Conservation (phyloP, 2,329 filamentous ascomycete species). For the Mariannaea sp. region DNA sequence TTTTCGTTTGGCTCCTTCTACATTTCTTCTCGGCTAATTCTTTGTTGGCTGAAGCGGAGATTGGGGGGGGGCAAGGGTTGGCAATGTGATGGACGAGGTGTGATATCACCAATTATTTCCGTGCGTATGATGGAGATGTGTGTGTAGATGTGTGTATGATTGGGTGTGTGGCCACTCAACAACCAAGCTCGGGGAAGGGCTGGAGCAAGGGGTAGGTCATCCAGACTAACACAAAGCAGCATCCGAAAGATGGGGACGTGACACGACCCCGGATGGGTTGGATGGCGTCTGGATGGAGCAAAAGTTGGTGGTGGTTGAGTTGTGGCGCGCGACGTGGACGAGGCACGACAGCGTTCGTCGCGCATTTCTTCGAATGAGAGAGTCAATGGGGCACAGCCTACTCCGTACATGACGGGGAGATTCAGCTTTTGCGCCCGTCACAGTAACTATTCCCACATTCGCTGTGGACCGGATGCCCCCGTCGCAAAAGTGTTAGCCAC, state of each 20-base stretch:
- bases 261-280: slow-evolving; percentile 1
- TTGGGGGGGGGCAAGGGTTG: slow-evolving; percentile 20
- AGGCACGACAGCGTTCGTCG: slow-evolving; percentile 20
- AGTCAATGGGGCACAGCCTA: too few relatives aligned
- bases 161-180: too few relatives aligned
- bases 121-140: slow-evolving; percentile 8
- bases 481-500: too few relatives aligned
- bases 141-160: slow-evolving; percentile 4
- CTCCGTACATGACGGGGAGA: too few relatives aligned
- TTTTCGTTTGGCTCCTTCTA: too few relatives aligned
- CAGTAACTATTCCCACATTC: too few relatives aligned
- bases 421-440: too few relatives aligned
- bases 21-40: background rate
- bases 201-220: too few relatives aligned
- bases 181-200: too few relatives aligned
- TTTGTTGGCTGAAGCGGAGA: slow-evolving; percentile 6
- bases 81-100: slow-evolving; percentile 17
- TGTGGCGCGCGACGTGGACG: slow-evolving; percentile 19
- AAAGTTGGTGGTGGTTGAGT: slow-evolving; percentile 6
- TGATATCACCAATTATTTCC: slow-evolving; percentile 4
- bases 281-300: background rate
- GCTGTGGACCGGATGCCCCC: too few relatives aligned
- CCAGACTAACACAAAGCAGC: too few relatives aligned
- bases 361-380: slow-evolving; percentile 4
- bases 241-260: slow-evolving; percentile 13